Evolutionary conservation across 306 rosid species (phyloP).

Genomic region (Lotus japonicus): DNA sequence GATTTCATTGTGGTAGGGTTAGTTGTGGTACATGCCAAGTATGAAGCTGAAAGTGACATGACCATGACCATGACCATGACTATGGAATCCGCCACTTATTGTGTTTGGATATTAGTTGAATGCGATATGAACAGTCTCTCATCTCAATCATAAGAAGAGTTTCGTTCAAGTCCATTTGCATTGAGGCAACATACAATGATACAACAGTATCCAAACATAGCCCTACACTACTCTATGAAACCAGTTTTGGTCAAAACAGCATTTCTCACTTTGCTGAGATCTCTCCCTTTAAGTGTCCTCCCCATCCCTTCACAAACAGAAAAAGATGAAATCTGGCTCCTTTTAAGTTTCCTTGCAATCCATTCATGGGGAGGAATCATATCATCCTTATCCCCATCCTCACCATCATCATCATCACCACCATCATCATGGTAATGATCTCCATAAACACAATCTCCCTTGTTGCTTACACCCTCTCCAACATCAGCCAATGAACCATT

Average conservation of each 20-base stretch:
- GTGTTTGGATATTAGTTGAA: too few relatives aligned
- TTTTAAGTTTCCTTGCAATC: constrained; percentile 81
- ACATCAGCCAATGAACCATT: not conserved
- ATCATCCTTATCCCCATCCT: constrained; percentile 32
- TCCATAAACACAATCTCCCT: not conserved
- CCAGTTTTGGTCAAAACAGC: constrained; percentile 73
- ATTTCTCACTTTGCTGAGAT: constrained; percentile 74
- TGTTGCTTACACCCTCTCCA: not conserved
- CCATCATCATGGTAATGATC: not conserved
- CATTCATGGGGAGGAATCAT: constrained; percentile 89
- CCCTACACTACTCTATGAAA: constrained; percentile 59
- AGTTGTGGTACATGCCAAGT: constrained; percentile 3
- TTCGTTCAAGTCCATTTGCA: too few relatives aligned
- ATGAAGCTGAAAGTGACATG: constrained; percentile 4
- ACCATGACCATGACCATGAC: not conserved
- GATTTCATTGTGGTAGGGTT: not conserved
- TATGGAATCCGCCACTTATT: not conserved
- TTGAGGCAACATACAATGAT: too few relatives aligned
- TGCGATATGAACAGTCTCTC: too few relatives aligned
- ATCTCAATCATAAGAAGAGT: too few relatives aligned
- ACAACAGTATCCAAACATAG: too few relatives aligned
- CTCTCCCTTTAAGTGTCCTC: constrained; percentile 82
- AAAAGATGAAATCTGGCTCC: constrained; percentile 70
- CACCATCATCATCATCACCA: constrained; percentile 10
- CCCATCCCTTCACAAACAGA: constrained; percentile 79